Conservation (phyloP, 495 filamentous ascomycete species). For the Hyaloscypha bicolor region DNA sequence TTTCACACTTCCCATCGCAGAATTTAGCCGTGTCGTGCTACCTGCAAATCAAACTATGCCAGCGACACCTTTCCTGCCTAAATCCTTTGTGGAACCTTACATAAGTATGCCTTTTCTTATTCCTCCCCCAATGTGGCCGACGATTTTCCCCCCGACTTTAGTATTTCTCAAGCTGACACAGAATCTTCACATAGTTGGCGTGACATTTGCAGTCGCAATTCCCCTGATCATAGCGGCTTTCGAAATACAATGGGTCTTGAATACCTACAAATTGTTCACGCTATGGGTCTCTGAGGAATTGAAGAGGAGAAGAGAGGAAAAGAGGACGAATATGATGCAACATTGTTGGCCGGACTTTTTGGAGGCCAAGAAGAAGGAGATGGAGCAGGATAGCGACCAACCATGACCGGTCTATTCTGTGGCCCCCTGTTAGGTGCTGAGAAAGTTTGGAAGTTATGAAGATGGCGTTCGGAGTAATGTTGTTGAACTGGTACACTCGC, state of each 20-base stretch:
- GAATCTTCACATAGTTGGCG: slow-evolving; percentile 5
- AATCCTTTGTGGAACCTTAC: neutral
- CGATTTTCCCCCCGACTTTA: neutral
- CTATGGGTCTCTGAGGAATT: slow-evolving; percentile 3
- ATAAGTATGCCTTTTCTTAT: neutral
- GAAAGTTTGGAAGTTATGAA: neutral
- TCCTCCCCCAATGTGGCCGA: neutral
- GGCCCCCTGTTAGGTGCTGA: neutral
- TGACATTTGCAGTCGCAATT: slow-evolving; percentile 14
- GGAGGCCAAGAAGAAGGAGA: neutral
- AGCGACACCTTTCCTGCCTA: slow-evolving; percentile 1
- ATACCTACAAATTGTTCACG: slow-evolving; percentile 2
- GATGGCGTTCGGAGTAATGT: neutral
- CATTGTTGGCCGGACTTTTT: neutral
- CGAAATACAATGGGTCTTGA: slow-evolving; percentile 6
- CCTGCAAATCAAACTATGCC: slow-evolving; percentile 4
- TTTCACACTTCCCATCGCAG: slow-evolving; percentile 9
- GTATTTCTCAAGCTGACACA: neutral
- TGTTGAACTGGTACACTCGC: neutral
- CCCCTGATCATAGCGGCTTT: slow-evolving; percentile 8
- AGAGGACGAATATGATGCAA: neutral
- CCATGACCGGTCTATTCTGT: neutral
- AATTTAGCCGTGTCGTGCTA: slow-evolving; percentile 4
- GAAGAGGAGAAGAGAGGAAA: slow-evolving; percentile 4
- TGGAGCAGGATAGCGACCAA: neutral